Evolutionary conservation across 495 filamentous ascomycete genomes (phyloP).

Genomic region (Xylaria longipes): DNA sequence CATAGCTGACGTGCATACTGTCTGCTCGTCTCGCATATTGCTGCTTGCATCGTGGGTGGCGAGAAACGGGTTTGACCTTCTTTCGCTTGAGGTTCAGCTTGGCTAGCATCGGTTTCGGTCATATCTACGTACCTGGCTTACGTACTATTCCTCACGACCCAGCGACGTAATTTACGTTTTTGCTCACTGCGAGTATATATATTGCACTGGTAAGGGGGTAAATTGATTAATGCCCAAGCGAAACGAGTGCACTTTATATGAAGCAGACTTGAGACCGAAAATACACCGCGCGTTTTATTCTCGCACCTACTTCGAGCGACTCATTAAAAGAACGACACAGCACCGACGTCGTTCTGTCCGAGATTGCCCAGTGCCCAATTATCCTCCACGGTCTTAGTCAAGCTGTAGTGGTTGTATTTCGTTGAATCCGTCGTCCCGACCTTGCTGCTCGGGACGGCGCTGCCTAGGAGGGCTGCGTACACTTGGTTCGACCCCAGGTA

Average conservation of each 20-base stretch:
- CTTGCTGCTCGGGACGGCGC: slow-evolving; percentile 60
- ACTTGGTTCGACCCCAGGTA: slow-evolving; percentile 60
- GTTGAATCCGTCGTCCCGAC: slow-evolving; percentile 65
- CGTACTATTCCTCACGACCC: not conserved
- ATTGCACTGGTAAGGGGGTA: not conserved
- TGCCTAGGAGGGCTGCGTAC: slow-evolving; percentile 66
- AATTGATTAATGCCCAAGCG: not conserved
- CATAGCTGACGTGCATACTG: not conserved
- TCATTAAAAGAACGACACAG: slow-evolving; percentile 18
- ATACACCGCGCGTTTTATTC: slow-evolving; percentile 6
- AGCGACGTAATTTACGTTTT: not conserved
- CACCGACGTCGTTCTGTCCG: slow-evolving; percentile 30
- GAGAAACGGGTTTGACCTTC: not conserved
- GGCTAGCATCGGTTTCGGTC: not conserved
- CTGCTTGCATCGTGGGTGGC: not conserved
- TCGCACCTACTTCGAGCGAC: too few relatives aligned
- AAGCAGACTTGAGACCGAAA: slow-evolving; percentile 19
- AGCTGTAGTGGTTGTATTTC: slow-evolving; percentile 72
- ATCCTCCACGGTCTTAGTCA: slow-evolving; percentile 64
- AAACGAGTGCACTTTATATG: slow-evolving; percentile 10
- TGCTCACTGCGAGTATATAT: not conserved
- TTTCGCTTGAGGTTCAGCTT: not conserved
- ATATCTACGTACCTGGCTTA: not conserved
- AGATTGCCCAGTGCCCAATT: slow-evolving; percentile 57
- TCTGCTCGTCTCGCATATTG: not conserved